Conservation (phyloP, 345 rosid species). For the Brassica cretica region DNA sequence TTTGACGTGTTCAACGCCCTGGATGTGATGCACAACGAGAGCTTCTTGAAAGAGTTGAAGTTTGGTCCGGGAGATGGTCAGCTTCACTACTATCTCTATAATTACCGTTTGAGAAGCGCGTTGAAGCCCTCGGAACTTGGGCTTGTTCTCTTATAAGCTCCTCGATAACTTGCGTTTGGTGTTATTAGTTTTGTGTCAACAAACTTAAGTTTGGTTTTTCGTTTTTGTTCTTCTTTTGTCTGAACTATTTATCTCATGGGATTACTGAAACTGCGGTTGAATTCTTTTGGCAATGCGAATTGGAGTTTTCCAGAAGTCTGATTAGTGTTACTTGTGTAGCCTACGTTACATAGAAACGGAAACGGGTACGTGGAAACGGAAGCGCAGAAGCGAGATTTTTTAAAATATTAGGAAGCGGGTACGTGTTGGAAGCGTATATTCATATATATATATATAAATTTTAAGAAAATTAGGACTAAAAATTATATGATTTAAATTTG, state of each 20-base stretch:
- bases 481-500: too few species aligned
- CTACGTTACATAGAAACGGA: too few species aligned
- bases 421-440: too few species aligned
- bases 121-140: slow-evolving; percentile 80
- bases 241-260: slow-evolving; percentile 14
- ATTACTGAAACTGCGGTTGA: slow-evolving; percentile 26
- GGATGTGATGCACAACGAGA: slow-evolving; percentile 92
- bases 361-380: too few species aligned
- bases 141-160: slow-evolving; percentile 73
- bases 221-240: not conserved
- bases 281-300: slow-evolving; percentile 36
- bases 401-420: too few species aligned
- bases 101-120: slow-evolving; percentile 61
- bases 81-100: slow-evolving; percentile 87
- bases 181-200: slow-evolving; percentile 27
- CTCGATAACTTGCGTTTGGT: slow-evolving; percentile 11
- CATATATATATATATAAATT: too few species aligned
- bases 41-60: slow-evolving; percentile 86
- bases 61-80: slow-evolving; percentile 96
- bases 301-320: slow-evolving; percentile 7
- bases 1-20: slow-evolving; percentile 87
- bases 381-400: too few species aligned
- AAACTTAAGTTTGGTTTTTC: slow-evolving; percentile 1
- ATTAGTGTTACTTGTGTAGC: not conserved
- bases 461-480: too few species aligned